Base-by-base conservation (phyloP, 768 basidiomycete genomes). In the Rubroboletus satanas region DNA sequence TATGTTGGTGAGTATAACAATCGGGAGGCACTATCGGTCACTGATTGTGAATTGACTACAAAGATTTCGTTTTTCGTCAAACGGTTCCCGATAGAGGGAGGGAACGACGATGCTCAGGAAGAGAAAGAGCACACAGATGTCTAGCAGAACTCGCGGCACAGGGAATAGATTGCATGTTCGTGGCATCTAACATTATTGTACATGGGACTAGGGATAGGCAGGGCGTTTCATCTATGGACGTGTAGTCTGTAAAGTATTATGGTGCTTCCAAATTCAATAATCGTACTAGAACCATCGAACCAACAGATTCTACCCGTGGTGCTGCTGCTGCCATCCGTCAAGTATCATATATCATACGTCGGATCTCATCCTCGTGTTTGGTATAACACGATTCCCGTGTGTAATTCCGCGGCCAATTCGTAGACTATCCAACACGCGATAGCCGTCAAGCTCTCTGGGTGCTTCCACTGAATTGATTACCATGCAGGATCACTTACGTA, bases 1-100 rank as follows among this genome's bases (percentile, higher is more conserved):
- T 36, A 77, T 83, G 62, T 62, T 88, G 69, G 85, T 88, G 65
- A 65, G 76, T 73, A 33, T 32, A 21, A 21, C 29, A 31, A 29
- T 54, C 31, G 15, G 42, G 38, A 42, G 11, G 53, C 33, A 51
- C 18, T 41, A 33, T 38, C n/a, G 17, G 49, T 54, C 32, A 36
- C 51, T 61, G 55, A 64, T 41, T 45, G 49, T 39, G 46, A 51
- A 47, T 49, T 23, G 35, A 21, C 29, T 11, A 9, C 29, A n/a
- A 57, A 71, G 70, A 44, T 70, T 48, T 71, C 70, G 18, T 35
- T 64, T 29, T 70, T 72, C 52, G 46, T 71, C 42, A 67, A 67
- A 54, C 62, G 52, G 32, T 63, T 62, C 29, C 57, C 67, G 18
- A 59, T 71, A 52, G 67, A 63, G 33, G 61, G 26, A 39, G 51